Evolutionary conservation across 768 basidiomycete species (phyloP).

Genomic region (Pluteus cervinus): DNA sequence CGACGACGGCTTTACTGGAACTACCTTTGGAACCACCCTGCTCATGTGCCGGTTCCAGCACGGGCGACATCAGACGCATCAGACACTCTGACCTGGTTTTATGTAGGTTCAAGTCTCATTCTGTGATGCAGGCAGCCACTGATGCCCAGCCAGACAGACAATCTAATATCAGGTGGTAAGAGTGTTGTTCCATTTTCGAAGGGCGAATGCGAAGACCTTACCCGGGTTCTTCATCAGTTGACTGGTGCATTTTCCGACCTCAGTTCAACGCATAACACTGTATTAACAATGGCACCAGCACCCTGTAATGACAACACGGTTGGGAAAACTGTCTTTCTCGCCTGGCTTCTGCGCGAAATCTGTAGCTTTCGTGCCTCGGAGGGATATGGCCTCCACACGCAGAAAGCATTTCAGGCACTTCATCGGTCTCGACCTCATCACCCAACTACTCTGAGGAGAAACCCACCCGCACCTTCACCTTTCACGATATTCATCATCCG

Average conservation of each 20-base stretch:
- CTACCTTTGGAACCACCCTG: slow-evolving; percentile 42
- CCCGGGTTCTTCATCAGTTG: slow-evolving; percentile 31
- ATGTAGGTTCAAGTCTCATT: slow-evolving; percentile 20
- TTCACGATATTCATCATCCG: slow-evolving; percentile 33
- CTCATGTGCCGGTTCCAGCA: slow-evolving; percentile 34
- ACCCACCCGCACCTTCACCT: slow-evolving; percentile 18
- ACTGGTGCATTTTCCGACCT: slow-evolving; percentile 16
- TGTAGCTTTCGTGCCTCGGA: slow-evolving; percentile 44
- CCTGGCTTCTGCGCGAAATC: slow-evolving; percentile 47
- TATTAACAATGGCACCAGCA: slow-evolving; percentile 14
- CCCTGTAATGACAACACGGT: slow-evolving; percentile 26
- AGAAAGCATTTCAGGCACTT: slow-evolving; percentile 20
- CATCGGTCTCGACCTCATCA: slow-evolving; percentile 13
- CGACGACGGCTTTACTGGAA: slow-evolving; percentile 47
- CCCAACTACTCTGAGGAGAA: slow-evolving; percentile 9
- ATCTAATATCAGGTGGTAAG: slow-evolving; percentile 36
- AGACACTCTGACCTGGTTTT: slow-evolving; percentile 47
- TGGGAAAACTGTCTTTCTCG: slow-evolving; percentile 38
- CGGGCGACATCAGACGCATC: slow-evolving; percentile 38
- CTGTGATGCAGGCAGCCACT: not conserved
- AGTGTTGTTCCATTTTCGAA: slow-evolving; percentile 50
- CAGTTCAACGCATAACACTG: not conserved
- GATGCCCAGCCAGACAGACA: slow-evolving; percentile 30
- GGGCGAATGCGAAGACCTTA: slow-evolving; percentile 44
- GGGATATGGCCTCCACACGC: slow-evolving; percentile 36